Evolutionary conservation across 371 early-diverging fungal genomes (phyloP), one percentile per base, ranked within the genome.

Genomic region (Zancudomyces culisetae): DNA sequence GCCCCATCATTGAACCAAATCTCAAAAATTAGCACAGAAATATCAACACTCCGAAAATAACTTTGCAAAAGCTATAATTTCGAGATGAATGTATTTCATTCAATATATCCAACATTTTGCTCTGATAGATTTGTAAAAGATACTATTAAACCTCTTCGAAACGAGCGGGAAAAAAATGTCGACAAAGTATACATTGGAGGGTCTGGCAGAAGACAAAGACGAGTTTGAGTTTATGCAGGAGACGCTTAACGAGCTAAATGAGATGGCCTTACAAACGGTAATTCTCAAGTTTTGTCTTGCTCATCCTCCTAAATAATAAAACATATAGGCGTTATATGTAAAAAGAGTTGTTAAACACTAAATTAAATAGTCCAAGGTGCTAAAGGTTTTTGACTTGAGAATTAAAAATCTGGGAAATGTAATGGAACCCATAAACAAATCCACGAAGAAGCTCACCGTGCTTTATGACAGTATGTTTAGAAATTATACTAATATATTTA

Each of bases 301-400:
- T n/a, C n/a, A n/a, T n/a, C n/a, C n/a, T n/a, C n/a, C n/a, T n/a
- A n/a, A 35, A 35, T 35, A 35, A 35, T 35, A 35, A 6, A 35
- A 35, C 6, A 15, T 10, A 35, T 35, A 35, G 10, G 35, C 15
- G 35, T 35, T 35, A n/a, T n/a, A n/a, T n/a, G n/a, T n/a, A n/a
- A n/a, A n/a, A n/a, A n/a, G n/a, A n/a, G n/a, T n/a, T n/a, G n/a
- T n/a, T n/a, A n/a, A n/a, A n/a, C n/a, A n/a, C n/a, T n/a, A n/a
- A n/a, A n/a, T 58, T 26, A 53, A 43, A 3, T 58, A 77, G 78
- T 65, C 70, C 23, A 71, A 60, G 43, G 83, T 87, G 59, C 68
- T 92, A 47, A 74, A 76, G 52, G 75, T 79, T 6, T 92, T 91
- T 66, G 90, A 89, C 65, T 74, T 76, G 35, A 72, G 92, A 43